phyloP scores from a whole-genome alignment of 139 green algal species.

The Chlorella sorokiniana region DNA sequence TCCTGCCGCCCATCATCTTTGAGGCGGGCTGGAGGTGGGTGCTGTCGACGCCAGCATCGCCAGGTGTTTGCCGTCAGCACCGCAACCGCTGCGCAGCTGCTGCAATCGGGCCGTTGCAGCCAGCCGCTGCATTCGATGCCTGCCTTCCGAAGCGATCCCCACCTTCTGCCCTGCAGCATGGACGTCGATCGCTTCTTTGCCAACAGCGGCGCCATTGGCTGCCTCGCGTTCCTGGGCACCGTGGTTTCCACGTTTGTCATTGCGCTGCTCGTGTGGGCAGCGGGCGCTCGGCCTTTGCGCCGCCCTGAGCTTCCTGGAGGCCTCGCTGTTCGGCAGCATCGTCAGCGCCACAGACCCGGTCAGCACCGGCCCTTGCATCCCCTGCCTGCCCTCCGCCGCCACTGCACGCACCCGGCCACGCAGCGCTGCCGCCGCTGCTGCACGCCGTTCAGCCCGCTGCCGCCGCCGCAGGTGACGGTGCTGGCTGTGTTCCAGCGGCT shows the following conservation, averaged over 20 bases:
- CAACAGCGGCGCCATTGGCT: constrained; percentile 35
- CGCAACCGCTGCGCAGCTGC: no score
- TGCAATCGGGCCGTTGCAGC: no score
- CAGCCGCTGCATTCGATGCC: no score
- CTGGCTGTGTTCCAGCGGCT: constrained; percentile 39
- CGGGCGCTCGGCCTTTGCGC: constrained; percentile 49
- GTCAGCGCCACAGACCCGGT: constrained; percentile 77
- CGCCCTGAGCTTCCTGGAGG: constrained; percentile 45
- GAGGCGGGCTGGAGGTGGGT: constrained; percentile 53
- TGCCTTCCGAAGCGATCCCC: no score
- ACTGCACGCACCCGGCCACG: no score
- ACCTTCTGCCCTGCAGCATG: no score
- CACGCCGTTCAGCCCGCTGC: constrained; percentile 43
- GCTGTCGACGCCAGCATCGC: no score
- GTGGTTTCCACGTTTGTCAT: constrained; percentile 48
- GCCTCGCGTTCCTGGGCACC: constrained; percentile 56
- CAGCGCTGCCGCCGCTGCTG: no score
- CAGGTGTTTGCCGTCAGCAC: no score
- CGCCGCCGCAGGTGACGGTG: constrained; percentile 22
- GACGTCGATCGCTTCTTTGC: constrained; percentile 34
- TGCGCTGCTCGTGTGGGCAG: constrained; percentile 57
- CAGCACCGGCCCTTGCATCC: constrained; percentile 9
- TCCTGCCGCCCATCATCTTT: constrained; percentile 80
- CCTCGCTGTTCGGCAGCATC: constrained; percentile 55
- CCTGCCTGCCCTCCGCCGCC: no score